These are phyloP conservation scores for Cytospora piceae DNA, from an alignment of 2,329 filamentous ascomycete species.

Conservation along the genomic window DNA sequence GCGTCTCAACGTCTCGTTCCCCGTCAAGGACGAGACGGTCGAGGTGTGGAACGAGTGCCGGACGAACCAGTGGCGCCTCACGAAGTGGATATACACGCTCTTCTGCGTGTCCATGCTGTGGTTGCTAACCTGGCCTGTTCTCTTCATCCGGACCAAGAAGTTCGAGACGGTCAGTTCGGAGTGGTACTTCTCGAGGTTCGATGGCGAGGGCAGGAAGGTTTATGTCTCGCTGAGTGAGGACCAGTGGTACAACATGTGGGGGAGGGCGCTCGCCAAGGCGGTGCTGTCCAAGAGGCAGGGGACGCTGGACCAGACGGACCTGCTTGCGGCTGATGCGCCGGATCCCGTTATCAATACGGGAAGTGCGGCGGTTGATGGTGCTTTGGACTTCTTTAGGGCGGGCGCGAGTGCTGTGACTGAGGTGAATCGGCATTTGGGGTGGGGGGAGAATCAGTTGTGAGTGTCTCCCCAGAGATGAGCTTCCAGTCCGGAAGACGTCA, in stretches of 20 bases:
- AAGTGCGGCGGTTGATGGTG: conserved; percentile 45
- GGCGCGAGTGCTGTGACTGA: conserved; percentile 56
- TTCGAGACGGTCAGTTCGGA: conserved; percentile 67
- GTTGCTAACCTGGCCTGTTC: conserved; percentile 71
- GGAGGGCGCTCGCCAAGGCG: conserved; percentile 60
- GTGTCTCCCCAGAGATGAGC: neutral
- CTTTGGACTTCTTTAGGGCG: conserved; percentile 49
- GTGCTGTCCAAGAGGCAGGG: conserved; percentile 61
- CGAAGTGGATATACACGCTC: conserved; percentile 64
- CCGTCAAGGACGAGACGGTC: conserved; percentile 57
- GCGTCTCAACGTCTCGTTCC: conserved; percentile 61
- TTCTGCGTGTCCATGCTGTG: conserved; percentile 71
- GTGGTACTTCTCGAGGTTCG: conserved; percentile 58
- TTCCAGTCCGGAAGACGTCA: neutral
- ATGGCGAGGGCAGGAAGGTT: conserved; percentile 42
- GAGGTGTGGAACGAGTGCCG: conserved; percentile 67
- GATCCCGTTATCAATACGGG: conserved; percentile 45
- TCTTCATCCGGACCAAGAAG: conserved; percentile 68
- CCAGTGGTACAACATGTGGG: conserved; percentile 68
- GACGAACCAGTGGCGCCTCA: conserved; percentile 68
- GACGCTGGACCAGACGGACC: conserved; percentile 60
- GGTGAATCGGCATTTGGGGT: conserved; percentile 58
- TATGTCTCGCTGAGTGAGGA: conserved; percentile 61
- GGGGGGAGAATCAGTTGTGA: conserved; percentile 46
- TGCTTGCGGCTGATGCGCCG: conserved; percentile 47